Evolutionary conservation across 2,329 filamentous ascomycete genomes (phyloP), one percentile per base, ranked within the genome.

Genomic region (Fusarium anthophilum): DNA sequence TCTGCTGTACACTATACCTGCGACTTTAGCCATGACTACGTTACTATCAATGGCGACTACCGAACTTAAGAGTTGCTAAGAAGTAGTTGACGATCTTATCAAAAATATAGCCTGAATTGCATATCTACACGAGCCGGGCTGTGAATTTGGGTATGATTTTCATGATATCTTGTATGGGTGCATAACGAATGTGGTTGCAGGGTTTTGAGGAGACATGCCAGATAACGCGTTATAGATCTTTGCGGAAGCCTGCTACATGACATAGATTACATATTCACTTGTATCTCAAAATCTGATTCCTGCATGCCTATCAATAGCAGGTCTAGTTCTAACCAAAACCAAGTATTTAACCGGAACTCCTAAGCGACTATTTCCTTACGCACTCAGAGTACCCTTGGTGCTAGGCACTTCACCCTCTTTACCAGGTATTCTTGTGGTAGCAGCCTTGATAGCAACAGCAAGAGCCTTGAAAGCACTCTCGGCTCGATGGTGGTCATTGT

Each of bases 401-500:
- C 95, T 98, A 60, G 95, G 94, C 32, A 98, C 91, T 87, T 99
- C 96, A 6, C 94, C 95, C 84, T 97, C 95, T 81, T 93, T 92
- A 17, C 94, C 94, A 47, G 90, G 89, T 38, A 96, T 91, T 77
- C 91, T 88, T 57, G 89, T 88, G 55, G 92, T 96, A 15, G 96
- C 96, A 82, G 89, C 89, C 77, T 92, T 89, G 63, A 97, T 88
- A 13, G 96, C 96, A 50, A 98, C 91, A 1, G 96, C 96, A 76
- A 98, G 84, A 53, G 96, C 96, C 89, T 99, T 99, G 85, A 99
- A 98, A 22, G 96, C 96, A 82, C 93, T 96, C 89, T 98, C 96
- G 15, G 96, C 95, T 66, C 95, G 88, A 86, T 98, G 96, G 84
- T 98, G 96, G 84, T 98, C 96, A 84, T 98, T 99, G 72, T 93